Percentiles rank a stretch among this genome's conserved stretches.
Conservation (phyloP, 257 asterid genomes). For the Gentiana straminea region DNA sequence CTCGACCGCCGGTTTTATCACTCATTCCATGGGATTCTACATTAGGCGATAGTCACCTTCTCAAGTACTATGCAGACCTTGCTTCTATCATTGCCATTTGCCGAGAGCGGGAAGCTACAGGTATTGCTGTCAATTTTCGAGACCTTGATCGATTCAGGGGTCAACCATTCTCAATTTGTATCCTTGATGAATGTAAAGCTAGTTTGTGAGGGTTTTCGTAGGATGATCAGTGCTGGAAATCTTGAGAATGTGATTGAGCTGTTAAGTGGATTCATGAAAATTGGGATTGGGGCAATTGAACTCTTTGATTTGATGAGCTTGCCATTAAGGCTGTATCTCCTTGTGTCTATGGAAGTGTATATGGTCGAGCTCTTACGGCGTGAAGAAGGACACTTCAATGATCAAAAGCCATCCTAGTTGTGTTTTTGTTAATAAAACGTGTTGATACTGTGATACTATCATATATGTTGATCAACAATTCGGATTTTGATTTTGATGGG, state of each 20-base stretch:
- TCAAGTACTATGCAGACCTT: constrained; percentile 45
- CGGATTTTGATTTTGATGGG: too few species aligned
- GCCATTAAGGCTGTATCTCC: too few species aligned
- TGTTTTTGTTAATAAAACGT: too few species aligned
- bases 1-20: too few species aligned
- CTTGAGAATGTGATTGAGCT: constrained; percentile 26
- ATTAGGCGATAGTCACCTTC: constrained; percentile 17
- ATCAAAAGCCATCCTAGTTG: too few species aligned
- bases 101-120: constrained; percentile 56
- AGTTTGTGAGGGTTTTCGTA: constrained; percentile 49
- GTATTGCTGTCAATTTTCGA: constrained; percentile 64
- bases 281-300: too few species aligned
- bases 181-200: constrained; percentile 36
- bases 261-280: constrained; percentile 30
- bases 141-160: too few species aligned
- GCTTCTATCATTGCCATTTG: constrained; percentile 77
- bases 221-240: too few species aligned
- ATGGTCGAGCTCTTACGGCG: constrained; percentile 34
- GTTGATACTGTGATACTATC: too few species aligned
- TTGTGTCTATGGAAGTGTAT: neutral
- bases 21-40: constrained; percentile 29
- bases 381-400: constrained; percentile 30
- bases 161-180: too few species aligned
- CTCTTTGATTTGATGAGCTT: constrained; percentile 47
- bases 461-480: too few species aligned